Evolutionary conservation across 192 early-diverging fungal species (phyloP).

Genomic region (Phlyctochytrium arcticum): DNA sequence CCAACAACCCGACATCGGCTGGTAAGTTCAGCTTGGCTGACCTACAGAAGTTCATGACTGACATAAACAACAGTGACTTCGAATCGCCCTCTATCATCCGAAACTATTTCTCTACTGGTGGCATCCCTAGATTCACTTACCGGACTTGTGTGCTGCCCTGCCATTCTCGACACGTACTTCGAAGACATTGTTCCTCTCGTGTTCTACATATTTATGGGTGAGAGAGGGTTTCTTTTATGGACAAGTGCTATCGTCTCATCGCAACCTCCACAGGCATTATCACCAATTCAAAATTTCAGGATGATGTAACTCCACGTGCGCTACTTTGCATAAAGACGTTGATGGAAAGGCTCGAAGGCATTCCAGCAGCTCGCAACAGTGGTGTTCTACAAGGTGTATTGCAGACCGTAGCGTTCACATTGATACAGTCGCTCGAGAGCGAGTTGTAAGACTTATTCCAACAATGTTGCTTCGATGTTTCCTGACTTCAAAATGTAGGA

Average conservation of each 20-base stretch:
- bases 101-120: slow-evolving; percentile 12
- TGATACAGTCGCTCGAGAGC: slow-evolving; percentile 22
- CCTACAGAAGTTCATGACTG: not conserved
- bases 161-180: slow-evolving; percentile 8
- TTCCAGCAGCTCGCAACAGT: not conserved
- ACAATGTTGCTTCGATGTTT: too few species aligned
- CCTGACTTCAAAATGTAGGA: too few species aligned
- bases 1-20: slow-evolving; percentile 32
- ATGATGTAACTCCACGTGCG: slow-evolving; percentile 28
- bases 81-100: slow-evolving; percentile 13
- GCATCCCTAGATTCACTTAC: slow-evolving; percentile 24
- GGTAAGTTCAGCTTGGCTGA: slow-evolving; percentile 1
- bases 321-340: slow-evolving; percentile 19
- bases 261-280: slow-evolving; percentile 17
- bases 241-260: not conserved
- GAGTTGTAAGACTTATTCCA: slow-evolving; percentile 11
- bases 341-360: slow-evolving; percentile 3
- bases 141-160: slow-evolving; percentile 7
- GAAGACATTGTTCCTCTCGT: slow-evolving; percentile 18
- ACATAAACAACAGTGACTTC: slow-evolving; percentile 21
- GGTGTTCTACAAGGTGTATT: not conserved
- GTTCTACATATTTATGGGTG: slow-evolving; percentile 30
- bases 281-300: slow-evolving; percentile 28
- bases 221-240: not conserved
- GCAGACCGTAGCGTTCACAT: not conserved